Conservation (phyloP, 352 stramenopile genomes). For the Phytophthora pisi region DNA sequence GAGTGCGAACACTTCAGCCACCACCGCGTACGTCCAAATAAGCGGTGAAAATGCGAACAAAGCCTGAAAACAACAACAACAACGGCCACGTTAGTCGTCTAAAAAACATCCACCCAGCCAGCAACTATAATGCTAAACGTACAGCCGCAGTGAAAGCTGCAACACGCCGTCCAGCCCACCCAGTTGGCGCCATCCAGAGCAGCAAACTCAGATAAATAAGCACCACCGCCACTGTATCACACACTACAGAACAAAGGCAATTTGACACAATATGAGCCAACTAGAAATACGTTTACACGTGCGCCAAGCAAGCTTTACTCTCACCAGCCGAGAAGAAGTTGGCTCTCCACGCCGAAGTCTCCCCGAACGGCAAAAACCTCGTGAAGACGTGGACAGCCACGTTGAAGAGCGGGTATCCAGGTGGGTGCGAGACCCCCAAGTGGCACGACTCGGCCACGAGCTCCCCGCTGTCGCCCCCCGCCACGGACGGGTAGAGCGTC, state of each 20-base stretch:
- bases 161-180: slow-evolving; percentile 28
- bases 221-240: slow-evolving; percentile 53
- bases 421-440: slow-evolving; percentile 93
- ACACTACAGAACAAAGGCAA: slow-evolving; percentile 38
- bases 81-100: not conserved
- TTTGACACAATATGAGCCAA: not conserved
- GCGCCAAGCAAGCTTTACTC: not conserved
- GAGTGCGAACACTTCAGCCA: slow-evolving; percentile 96
- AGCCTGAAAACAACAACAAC: slow-evolving; percentile 33
- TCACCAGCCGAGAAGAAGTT: slow-evolving; percentile 90
- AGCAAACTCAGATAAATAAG: slow-evolving; percentile 68
- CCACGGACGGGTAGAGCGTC: slow-evolving; percentile 87
- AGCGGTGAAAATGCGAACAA: slow-evolving; percentile 93
- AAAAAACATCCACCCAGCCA: slow-evolving; percentile 4
- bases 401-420: slow-evolving; percentile 95
- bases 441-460: slow-evolving; percentile 94
- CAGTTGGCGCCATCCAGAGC: slow-evolving; percentile 43
- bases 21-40: slow-evolving; percentile 94
- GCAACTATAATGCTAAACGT: not conserved
- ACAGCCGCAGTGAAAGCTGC: slow-evolving; percentile 64
- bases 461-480: slow-evolving; percentile 92
- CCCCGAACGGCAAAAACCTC: slow-evolving; percentile 34
- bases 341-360: slow-evolving; percentile 76
- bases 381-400: slow-evolving; percentile 84
- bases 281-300: not conserved